Conservation (phyloP, 371 early-diverging fungal species). For the Mortierella sp. region DNA sequence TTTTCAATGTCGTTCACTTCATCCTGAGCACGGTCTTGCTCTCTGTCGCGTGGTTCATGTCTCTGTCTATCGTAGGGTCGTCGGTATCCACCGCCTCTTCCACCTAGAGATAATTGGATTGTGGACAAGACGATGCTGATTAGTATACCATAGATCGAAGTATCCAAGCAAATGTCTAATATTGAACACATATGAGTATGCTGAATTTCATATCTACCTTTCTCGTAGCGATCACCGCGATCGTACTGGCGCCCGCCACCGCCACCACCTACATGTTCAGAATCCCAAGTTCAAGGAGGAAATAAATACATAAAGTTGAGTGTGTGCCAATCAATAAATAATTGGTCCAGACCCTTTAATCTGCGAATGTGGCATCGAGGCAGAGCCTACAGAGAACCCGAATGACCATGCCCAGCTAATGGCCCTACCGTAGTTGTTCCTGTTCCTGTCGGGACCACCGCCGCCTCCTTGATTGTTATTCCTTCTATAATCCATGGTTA, state of each 20-base stretch:
- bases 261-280: constrained; percentile 13
- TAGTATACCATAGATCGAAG: background rate
- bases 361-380: background rate
- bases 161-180: background rate
- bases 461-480: constrained; percentile 33
- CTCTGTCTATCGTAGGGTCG: constrained; percentile 49
- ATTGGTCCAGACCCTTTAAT: background rate
- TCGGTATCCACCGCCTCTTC: constrained; percentile 32
- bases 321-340: background rate
- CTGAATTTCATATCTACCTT: background rate
- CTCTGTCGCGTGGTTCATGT: constrained; percentile 39
- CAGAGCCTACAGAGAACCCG: background rate
- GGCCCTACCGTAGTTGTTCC: constrained; percentile 22
- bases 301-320: background rate
- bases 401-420: background rate
- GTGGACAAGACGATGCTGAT: background rate
- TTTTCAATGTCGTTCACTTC: constrained; percentile 77
- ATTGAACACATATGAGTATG: background rate
- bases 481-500: constrained; percentile 36
- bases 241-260: constrained; percentile 38
- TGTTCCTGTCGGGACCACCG: constrained; percentile 37
- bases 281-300: background rate
- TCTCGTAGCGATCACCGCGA: constrained; percentile 30
- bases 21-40: constrained; percentile 59
- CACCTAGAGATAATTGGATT: constrained; percentile 8